Evolutionary conservation across 768 basidiomycete species (phyloP).

Genomic region (Thelephora ganbajun): DNA sequence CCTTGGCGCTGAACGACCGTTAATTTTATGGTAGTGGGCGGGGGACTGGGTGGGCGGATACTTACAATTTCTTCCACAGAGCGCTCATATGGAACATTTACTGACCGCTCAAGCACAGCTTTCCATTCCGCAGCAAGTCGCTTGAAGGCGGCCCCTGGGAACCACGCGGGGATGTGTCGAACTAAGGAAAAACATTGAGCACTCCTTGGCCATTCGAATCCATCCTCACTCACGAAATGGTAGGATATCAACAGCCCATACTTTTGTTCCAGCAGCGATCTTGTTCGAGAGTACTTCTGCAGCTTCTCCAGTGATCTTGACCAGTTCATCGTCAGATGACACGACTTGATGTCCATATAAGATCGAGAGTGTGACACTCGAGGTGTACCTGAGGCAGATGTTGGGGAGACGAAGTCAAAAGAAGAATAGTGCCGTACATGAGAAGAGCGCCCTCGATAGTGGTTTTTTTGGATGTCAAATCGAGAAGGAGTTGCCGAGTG

Average conservation of each 20-base stretch:
- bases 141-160: conserved; percentile 8
- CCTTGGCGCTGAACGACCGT: too few relatives aligned
- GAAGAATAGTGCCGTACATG: too few relatives aligned
- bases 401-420: conserved; percentile 26
- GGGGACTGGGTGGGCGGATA: too few relatives aligned
- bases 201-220: too few relatives aligned
- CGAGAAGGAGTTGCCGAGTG: conserved; percentile 42
- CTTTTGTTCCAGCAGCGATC: conserved; percentile 27
- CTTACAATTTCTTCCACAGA: too few relatives aligned
- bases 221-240: conserved; percentile 20
- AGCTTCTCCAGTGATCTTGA: conserved; percentile 28
- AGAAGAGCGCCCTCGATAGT: too few relatives aligned
- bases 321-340: conserved; percentile 24
- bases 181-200: conserved; percentile 5
- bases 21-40: too few relatives aligned
- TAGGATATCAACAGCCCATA: conserved; percentile 29
- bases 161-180: conserved; percentile 8
- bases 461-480: too few relatives aligned
- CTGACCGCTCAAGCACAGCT: conserved; percentile 46
- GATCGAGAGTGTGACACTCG: conserved; percentile 38
- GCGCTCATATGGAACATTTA: conserved; percentile 48
- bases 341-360: conserved; percentile 45
- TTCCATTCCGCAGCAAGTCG: conserved; percentile 31
- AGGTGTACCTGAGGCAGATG: conserved; percentile 25
- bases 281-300: conserved; percentile 27